Conservation (phyloP, 148 eudicot species). For the Rhododendron mucronatum region DNA sequence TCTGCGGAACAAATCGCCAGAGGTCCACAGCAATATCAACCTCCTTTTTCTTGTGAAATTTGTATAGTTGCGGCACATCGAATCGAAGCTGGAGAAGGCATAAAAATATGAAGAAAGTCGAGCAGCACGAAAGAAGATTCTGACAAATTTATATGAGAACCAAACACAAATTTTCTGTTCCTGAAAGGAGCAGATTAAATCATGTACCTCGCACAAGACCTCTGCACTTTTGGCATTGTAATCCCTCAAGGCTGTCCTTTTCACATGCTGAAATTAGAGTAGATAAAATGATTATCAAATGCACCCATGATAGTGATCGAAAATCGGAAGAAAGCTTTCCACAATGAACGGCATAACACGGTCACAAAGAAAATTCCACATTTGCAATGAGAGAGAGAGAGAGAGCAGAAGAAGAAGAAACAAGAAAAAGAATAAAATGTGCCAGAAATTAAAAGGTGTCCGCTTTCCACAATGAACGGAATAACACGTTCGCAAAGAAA, state of each 20-base stretch:
- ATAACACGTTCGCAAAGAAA: too few species aligned
- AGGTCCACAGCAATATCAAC: slow-evolving; percentile 95
- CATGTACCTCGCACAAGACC: slow-evolving; percentile 78
- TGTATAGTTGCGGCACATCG: slow-evolving; percentile 87
- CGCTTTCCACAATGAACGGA: too few species aligned
- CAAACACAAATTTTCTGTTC: neutral
- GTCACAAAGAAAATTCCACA: neutral
- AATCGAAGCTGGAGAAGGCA: slow-evolving; percentile 60
- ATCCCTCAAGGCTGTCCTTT: slow-evolving; percentile 65
- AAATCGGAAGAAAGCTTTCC: neutral
- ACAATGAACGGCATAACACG: neutral
- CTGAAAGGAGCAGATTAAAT: neutral
- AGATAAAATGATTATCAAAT: neutral
- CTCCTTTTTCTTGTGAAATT: slow-evolving; percentile 95
- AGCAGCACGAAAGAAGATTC: neutral
- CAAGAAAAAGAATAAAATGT: neutral
- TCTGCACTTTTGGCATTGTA: slow-evolving; percentile 79
- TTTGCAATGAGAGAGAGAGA: neutral
- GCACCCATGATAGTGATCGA: neutral
- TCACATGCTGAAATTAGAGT: slow-evolving; percentile 54
- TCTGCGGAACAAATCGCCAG: slow-evolving; percentile 84
- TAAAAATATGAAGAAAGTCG: neutral
- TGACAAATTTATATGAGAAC: neutral
- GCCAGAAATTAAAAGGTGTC: neutral
- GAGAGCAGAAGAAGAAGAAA: neutral